Conservation (phyloP, 768 basidiomycete genomes). For the Tylopilus rubrobrunneus region DNA sequence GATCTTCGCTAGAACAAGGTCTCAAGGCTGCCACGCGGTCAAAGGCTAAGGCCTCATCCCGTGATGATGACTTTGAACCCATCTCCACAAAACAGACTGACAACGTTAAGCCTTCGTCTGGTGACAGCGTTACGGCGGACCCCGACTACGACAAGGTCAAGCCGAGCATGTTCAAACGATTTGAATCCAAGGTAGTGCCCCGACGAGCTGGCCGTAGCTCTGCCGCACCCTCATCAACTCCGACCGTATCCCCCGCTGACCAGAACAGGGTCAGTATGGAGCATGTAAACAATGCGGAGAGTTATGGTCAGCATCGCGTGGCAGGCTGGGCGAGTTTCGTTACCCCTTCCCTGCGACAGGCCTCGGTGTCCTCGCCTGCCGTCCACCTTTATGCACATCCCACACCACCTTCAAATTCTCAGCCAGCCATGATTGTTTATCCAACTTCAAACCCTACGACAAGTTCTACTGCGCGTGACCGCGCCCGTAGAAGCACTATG, state of each 20-base stretch:
- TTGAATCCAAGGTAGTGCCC: slow-evolving; percentile 52
- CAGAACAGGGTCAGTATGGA: slow-evolving; percentile 20
- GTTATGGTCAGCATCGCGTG: slow-evolving; percentile 38
- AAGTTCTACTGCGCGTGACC: slow-evolving; percentile 45
- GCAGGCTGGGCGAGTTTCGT: slow-evolving; percentile 58
- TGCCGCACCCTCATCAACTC: slow-evolving; percentile 36
- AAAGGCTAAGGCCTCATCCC: slow-evolving; percentile 37
- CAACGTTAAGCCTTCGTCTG: slow-evolving; percentile 33
- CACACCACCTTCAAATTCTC: slow-evolving; percentile 50
- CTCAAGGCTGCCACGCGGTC: slow-evolving; percentile 61
- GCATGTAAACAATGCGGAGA: slow-evolving; percentile 36
- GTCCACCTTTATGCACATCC: slow-evolving; percentile 61
- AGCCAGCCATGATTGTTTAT: slow-evolving; percentile 42
- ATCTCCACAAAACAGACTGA: slow-evolving; percentile 44
- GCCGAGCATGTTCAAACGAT: slow-evolving; percentile 42
- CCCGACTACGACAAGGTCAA: slow-evolving; percentile 40
- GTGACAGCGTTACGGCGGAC: slow-evolving; percentile 24
- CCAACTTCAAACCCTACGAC: slow-evolving; percentile 46
- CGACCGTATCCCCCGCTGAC: slow-evolving; percentile 33
- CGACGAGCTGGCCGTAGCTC: slow-evolving; percentile 41
- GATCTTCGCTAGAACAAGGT: slow-evolving; percentile 64
- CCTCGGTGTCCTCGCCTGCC: slow-evolving; percentile 72
- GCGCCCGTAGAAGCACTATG: slow-evolving; percentile 39
- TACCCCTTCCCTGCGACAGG: slow-evolving; percentile 63
- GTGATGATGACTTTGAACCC: slow-evolving; percentile 42